Evolutionary conservation across 2,329 filamentous ascomycete species (phyloP).

Genomic region (Microdochium paspali): DNA sequence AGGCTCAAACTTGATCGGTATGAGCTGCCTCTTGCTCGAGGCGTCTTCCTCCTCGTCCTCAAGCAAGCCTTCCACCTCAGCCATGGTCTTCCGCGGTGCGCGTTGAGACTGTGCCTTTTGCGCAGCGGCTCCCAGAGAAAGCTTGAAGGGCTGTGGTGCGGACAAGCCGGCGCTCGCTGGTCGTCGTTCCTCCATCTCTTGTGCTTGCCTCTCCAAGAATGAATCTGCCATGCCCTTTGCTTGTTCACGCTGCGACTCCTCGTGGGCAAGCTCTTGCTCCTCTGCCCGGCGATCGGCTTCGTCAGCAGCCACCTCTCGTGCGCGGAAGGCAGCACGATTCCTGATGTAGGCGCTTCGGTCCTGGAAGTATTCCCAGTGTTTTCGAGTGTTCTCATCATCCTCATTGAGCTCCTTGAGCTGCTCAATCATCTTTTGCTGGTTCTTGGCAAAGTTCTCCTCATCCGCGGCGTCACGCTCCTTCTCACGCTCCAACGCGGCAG

Average conservation of each 20-base stretch:
- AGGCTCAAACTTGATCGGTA: constrained; percentile 76
- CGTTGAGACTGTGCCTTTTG: constrained; percentile 57
- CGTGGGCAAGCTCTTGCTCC: constrained; percentile 60
- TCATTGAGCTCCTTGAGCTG: constrained; percentile 80
- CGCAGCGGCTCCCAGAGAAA: constrained; percentile 82
- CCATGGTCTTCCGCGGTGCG: constrained; percentile 65
- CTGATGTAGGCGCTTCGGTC: constrained; percentile 80
- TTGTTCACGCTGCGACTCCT: constrained; percentile 64
- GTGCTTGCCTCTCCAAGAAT: constrained; percentile 77
- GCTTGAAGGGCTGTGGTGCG: constrained; percentile 75
- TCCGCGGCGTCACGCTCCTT: constrained; percentile 72
- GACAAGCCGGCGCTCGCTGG: constrained; percentile 23
- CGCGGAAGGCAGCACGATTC: constrained; percentile 65
- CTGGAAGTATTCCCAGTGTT: constrained; percentile 73
- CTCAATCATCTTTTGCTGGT: constrained; percentile 59
- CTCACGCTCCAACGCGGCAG: constrained; percentile 79
- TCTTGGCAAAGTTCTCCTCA: constrained; percentile 51
- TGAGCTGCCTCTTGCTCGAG: constrained; percentile 61
- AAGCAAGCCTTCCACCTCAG: constrained; percentile 86
- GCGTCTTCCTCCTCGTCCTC: constrained; percentile 87
- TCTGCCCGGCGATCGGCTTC: constrained; percentile 76
- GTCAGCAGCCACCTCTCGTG: constrained; percentile 66
- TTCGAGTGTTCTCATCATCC: constrained; percentile 66
- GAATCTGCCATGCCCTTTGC: constrained; percentile 80
- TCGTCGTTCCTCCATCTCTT: constrained; percentile 55